Percentiles rank a stretch among this genome's conserved stretches.
phyloP scores from a whole-genome alignment of 2,329 filamentous ascomycete genomes.

The Fusarium coffeatum region DNA sequence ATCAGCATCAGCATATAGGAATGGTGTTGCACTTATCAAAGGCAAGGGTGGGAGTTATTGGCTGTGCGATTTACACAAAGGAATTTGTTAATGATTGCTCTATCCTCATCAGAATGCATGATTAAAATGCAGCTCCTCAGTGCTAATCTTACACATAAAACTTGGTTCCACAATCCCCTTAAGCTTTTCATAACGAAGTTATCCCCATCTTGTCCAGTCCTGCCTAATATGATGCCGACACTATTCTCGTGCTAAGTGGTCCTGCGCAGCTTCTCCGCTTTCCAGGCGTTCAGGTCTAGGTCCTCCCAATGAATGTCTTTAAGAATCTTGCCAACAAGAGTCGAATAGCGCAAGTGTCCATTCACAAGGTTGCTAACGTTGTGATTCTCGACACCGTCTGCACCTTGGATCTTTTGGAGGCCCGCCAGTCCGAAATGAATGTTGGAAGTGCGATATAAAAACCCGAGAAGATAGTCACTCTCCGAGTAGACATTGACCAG shows the following conservation, averaged over 20 bases:
- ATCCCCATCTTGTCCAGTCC: constrained; percentile 14
- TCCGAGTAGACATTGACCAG: constrained; percentile 92
- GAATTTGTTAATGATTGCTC: constrained; percentile 27
- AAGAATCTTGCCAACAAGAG: constrained; percentile 74
- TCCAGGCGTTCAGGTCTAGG: constrained; percentile 57
- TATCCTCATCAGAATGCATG: constrained; percentile 18
- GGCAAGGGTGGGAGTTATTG: constrained; percentile 3
- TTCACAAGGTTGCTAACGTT: constrained; percentile 73
- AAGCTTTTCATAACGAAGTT: constrained; percentile 15
- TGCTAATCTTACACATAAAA: constrained; percentile 39
- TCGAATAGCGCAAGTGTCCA: constrained; percentile 78
- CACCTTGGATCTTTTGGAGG: constrained; percentile 77
- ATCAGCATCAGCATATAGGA: constrained; percentile 25
- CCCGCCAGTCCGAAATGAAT: constrained; percentile 88
- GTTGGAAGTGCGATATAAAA: constrained; percentile 85
- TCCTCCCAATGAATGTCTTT: constrained; percentile 76
- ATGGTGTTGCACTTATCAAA: constrained; percentile 16
- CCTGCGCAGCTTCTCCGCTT: constrained; percentile 40
- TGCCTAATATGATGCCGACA: constrained; percentile 29
- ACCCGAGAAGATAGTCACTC: constrained; percentile 88
- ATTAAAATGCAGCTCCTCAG: constrained; percentile 28
- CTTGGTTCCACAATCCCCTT: constrained; percentile 10
- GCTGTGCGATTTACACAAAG: constrained; percentile 20
- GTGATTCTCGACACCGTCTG: constrained; percentile 74
- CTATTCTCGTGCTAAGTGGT: constrained; percentile 37